A percentile compares a stretch with the other conserved stretches of the same genome.
These are phyloP conservation scores for Schwanniomyces sp. DNA, from an alignment of 805 yeast genomes.

Conservation along the genomic window DNA sequence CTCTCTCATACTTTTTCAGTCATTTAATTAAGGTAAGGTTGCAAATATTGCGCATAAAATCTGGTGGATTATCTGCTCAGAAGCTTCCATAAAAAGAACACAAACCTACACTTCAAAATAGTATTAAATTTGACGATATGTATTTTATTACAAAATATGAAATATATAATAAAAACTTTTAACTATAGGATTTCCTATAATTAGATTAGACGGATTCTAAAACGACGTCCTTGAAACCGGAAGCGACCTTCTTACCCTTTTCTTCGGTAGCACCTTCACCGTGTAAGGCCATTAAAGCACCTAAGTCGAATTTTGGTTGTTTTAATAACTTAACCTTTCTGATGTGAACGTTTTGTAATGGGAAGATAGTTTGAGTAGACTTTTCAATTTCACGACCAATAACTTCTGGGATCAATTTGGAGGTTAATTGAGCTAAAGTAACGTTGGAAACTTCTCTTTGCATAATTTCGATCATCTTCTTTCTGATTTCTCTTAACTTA, in stretches of 20 bases:
- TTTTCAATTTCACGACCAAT: conserved; percentile 98
- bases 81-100: not conserved
- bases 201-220: conserved; percentile 83
- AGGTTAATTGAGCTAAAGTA: conserved; percentile 93
- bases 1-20: too few relatives aligned
- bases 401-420: conserved; percentile 97
- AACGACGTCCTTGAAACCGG: conserved; percentile 98
- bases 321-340: conserved; percentile 98
- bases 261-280: conserved; percentile 90
- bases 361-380: conserved; percentile 92
- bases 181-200: not conserved
- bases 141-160: conserved; percentile 3
- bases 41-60: too few relatives aligned
- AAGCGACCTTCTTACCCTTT: conserved; percentile 97
- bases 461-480: conserved; percentile 95
- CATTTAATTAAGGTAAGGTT: too few relatives aligned
- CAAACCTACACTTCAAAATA: not conserved
- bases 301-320: conserved; percentile 98
- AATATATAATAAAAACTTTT: conserved; percentile 2
- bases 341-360: conserved; percentile 97
- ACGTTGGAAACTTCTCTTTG: conserved; percentile 93
- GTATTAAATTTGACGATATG: conserved; percentile 1
- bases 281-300: conserved; percentile 93
- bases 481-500: conserved; percentile 95
- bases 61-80: too few relatives aligned